Evolutionary conservation across 805 yeast genomes (phyloP).

Genomic region (Candida namnaoensis): DNA sequence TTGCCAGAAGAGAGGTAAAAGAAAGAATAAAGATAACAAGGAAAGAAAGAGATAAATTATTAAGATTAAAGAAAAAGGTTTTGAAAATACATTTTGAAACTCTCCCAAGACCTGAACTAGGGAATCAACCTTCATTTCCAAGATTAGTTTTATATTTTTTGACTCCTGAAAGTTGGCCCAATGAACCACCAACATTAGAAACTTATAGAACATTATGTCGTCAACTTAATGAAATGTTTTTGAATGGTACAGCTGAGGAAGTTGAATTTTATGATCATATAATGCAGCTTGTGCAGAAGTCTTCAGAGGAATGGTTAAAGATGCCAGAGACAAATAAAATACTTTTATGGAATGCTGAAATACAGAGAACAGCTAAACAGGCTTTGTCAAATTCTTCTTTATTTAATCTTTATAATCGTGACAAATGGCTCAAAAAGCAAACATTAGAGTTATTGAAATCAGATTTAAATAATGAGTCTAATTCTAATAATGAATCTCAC

Average conservation of each 20-base stretch:
- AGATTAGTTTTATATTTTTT: constrained; percentile 37
- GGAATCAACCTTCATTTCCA: constrained; percentile 39
- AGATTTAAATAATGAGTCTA: not conserved
- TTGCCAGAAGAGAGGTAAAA: constrained; percentile 37
- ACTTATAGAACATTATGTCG: constrained; percentile 27
- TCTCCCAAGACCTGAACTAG: constrained; percentile 28
- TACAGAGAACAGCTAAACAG: constrained; percentile 34
- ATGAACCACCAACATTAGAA: constrained; percentile 41
- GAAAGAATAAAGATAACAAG: constrained; percentile 37
- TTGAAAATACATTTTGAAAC: constrained; percentile 25
- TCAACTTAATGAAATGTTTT: constrained; percentile 15
- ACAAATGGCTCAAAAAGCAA: constrained; percentile 26
- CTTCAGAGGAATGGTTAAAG: constrained; percentile 36
- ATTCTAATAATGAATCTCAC: not conserved
- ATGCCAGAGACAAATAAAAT: constrained; percentile 23
- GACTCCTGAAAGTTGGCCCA: constrained; percentile 40
- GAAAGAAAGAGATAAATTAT: constrained; percentile 30
- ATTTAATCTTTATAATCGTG: constrained; percentile 34
- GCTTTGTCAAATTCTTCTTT: constrained; percentile 30
- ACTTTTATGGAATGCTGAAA: constrained; percentile 37
- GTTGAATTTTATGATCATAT: constrained; percentile 15
- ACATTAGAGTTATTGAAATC: constrained; percentile 8
- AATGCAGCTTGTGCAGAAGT: constrained; percentile 30
- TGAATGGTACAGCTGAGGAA: constrained; percentile 5
- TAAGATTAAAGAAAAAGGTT: constrained; percentile 29